These are phyloP conservation scores for Chytriomyces hyalinus DNA, from an alignment of 192 early-diverging fungal genomes.

Conservation along the genomic window DNA sequence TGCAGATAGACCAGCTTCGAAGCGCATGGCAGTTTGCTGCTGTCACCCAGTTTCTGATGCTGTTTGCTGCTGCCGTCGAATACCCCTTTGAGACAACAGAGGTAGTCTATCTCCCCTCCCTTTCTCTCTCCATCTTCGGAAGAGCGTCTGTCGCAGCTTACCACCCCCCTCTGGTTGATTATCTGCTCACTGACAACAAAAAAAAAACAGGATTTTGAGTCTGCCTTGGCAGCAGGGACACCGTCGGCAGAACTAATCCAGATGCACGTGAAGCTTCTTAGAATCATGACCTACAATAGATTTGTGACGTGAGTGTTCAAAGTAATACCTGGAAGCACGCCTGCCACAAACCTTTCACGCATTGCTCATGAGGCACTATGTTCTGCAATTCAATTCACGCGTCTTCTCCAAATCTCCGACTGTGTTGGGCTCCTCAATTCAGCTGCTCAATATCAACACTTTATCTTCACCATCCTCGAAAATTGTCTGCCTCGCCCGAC, in stretches of 20 bases:
- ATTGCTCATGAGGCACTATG: too few relatives aligned
- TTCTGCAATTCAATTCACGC: too few relatives aligned
- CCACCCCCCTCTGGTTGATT: too few relatives aligned
- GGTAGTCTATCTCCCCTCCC: conserved; percentile 31
- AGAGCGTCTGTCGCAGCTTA: too few relatives aligned
- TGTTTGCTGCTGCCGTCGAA: conserved; percentile 62
- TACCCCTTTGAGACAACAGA: conserved; percentile 46
- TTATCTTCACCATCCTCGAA: too few relatives aligned
- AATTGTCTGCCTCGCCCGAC: too few relatives aligned
- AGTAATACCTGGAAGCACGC: neutral
- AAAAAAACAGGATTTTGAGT: conserved; percentile 41
- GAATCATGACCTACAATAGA: conserved; percentile 57
- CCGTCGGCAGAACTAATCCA: conserved; percentile 35
- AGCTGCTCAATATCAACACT: too few relatives aligned
- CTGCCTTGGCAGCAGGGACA: conserved; percentile 20
- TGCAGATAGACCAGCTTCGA: conserved; percentile 36
- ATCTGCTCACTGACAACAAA: neutral
- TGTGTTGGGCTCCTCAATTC: too few relatives aligned
- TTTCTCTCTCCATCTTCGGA: neutral
- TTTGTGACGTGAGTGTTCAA: conserved; percentile 44
- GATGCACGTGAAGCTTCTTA: conserved; percentile 54
- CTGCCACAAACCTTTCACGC: neutral
- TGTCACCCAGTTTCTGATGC: conserved; percentile 71
- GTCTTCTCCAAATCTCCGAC: too few relatives aligned
- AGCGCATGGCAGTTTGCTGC: conserved; percentile 70